These are phyloP conservation scores for Solanum paucissectum DNA, from an alignment of 257 asterid genomes.

Conservation along the genomic window DNA sequence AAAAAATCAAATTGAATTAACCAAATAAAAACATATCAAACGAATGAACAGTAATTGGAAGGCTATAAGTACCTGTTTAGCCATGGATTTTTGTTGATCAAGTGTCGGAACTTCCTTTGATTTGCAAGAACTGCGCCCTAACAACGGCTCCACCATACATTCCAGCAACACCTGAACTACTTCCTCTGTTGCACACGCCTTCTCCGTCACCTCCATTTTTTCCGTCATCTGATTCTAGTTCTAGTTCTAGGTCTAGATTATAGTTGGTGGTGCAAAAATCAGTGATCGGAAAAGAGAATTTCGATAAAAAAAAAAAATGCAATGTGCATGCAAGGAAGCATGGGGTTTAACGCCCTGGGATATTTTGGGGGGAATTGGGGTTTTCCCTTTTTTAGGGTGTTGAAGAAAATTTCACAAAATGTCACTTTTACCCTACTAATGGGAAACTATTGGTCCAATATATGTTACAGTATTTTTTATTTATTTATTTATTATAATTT, in stretches of 20 bases:
- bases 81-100: slow-evolving; percentile 7
- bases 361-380: not conserved
- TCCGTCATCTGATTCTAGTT: not conserved
- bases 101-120: slow-evolving; percentile 1
- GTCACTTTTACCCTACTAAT: not conserved
- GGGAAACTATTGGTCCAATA: too few relatives aligned
- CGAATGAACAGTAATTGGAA: not conserved
- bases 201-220: not conserved
- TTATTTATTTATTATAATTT: too few relatives aligned
- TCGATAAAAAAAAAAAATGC: not conserved
- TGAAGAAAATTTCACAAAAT: not conserved
- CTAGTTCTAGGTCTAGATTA: not conserved
- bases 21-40: not conserved
- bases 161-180: slow-evolving; percentile 2
- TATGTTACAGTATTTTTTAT: not conserved
- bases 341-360: not conserved
- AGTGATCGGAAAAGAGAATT: not conserved
- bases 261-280: not conserved
- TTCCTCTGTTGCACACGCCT: slow-evolving; percentile 1
- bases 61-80: not conserved
- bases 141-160: slow-evolving; percentile 4
- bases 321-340: not conserved
- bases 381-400: not conserved
- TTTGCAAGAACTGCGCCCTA: not conserved
- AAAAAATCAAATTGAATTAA: not conserved